Conservation (phyloP, 2,329 filamentous ascomycete genomes). For the Neofusicoccum sp. region DNA sequence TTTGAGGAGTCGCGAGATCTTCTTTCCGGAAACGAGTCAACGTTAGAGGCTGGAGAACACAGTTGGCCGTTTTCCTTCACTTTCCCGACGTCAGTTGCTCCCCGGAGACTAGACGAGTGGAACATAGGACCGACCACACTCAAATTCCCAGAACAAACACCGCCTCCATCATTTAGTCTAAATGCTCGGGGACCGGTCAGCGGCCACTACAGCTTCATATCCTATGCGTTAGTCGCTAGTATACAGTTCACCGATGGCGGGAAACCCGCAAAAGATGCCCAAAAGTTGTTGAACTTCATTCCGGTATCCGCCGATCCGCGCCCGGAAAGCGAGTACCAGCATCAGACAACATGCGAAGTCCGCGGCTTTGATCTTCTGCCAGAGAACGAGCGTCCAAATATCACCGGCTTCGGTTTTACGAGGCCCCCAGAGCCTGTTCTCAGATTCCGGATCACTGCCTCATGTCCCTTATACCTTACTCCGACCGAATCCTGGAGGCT, state of each 20-base stretch:
- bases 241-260: constrained; percentile 1
- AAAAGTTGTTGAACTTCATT: neutral
- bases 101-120: neutral
- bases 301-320: neutral
- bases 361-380: neutral
- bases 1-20: neutral
- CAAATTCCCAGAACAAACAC: neutral
- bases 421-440: neutral
- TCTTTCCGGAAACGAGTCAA: neutral
- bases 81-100: neutral
- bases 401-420: neutral
- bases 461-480: neutral
- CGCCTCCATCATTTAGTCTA: neutral
- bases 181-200: neutral
- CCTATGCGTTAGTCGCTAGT: neutral
- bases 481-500: constrained; percentile 2
- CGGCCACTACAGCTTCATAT: neutral
- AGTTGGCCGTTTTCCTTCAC: neutral
- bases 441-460: neutral
- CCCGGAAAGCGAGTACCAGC: neutral
- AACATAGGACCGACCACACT: neutral
- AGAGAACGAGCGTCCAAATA: neutral
- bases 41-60: neutral
- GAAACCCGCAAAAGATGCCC: neutral
- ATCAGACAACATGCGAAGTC: neutral